phyloP scores from a whole-genome alignment of 78 protist species.

The Monocercomonoides exilis region DNA sequence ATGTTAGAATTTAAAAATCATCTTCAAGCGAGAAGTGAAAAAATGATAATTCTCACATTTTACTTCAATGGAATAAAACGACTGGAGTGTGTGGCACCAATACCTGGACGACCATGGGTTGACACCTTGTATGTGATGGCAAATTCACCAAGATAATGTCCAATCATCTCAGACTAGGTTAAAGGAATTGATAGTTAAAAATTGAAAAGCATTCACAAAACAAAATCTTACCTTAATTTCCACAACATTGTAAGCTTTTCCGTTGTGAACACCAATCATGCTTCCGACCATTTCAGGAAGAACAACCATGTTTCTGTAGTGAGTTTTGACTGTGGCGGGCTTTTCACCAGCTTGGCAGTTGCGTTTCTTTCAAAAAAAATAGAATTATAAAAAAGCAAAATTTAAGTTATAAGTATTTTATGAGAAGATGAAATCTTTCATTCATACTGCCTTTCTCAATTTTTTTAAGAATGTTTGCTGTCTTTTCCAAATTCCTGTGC shows the following conservation, averaged over 20 bases:
- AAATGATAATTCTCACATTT: no score
- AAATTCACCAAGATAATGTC: constrained; percentile 98
- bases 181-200: not conserved
- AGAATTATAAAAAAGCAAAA: no score
- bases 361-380: constrained; percentile 47
- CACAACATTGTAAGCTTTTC: constrained; percentile 88
- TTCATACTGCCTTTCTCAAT: constrained; percentile 21
- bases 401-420: no score
- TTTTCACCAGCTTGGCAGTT: constrained; percentile 76
- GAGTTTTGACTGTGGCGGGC: constrained; percentile 95
- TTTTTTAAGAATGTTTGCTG: constrained; percentile 71
- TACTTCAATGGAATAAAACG: constrained; percentile 91
- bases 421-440: no score
- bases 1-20: no score
- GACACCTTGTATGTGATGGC: constrained; percentile 97
- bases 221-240: constrained; percentile 76
- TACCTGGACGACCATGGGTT: constrained; percentile 97
- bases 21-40: no score
- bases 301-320: constrained; percentile 93
- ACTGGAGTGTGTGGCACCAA: constrained; percentile 91
- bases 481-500: constrained; percentile 76
- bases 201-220: not conserved
- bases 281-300: constrained; percentile 99
- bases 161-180: constrained; percentile 94
- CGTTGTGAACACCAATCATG: constrained; percentile 97